Base-by-base conservation (phyloP, 164 flowering plant species). In the Saururus chinensis region DNA sequence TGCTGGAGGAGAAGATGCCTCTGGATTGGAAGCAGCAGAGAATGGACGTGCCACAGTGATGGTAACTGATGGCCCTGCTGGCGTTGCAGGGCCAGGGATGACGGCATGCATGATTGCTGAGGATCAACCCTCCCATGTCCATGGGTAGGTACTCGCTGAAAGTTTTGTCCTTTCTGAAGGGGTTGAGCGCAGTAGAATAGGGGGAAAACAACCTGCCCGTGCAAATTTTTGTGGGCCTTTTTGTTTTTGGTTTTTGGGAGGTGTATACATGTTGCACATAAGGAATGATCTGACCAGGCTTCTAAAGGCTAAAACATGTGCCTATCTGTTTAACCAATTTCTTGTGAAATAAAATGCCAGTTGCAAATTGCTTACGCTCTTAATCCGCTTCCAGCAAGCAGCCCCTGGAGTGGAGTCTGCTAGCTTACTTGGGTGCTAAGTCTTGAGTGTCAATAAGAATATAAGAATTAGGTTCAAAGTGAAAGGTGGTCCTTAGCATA, bases 1-100 rank as follows among this genome's bases (percentile, higher is more conserved):
- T 41, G 9, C 70, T 7, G 11, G 71, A 13, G 70, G 66, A 20
- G 66, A 60, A 51, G 80, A 74, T 49, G 85, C 80, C 53, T 30
- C 13, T 48, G 68, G 69, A 24, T 65, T 83, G 66, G 90, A 82
- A 73, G 75, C 71, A 26, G 77, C 69, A 4, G 92, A 79, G 68
- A 78, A 80, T 66, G 87, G 89, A 56, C 73, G 74, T 35, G 30
- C 61, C 19, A 9, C 66, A 10, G 22, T 66, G 7, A 24, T 45
- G 24, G 62, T 40, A 64, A 23, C 14, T 30, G 67, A 53, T 20
- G 51, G 62, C 13, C 62, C 67, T 7, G 19, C 53, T 45, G 64
- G 58, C 61, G 24, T 21, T 2, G 40, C 23, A 11, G 53, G 53
- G 40, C 56, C 61, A n/a, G 60, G 57, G 26, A 26, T 17, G 53